Evolutionary conservation across 2,329 filamentous ascomycete genomes (phyloP), one percentile per base, ranked within the genome.

Genomic region (Neocucurbitaria cava): DNA sequence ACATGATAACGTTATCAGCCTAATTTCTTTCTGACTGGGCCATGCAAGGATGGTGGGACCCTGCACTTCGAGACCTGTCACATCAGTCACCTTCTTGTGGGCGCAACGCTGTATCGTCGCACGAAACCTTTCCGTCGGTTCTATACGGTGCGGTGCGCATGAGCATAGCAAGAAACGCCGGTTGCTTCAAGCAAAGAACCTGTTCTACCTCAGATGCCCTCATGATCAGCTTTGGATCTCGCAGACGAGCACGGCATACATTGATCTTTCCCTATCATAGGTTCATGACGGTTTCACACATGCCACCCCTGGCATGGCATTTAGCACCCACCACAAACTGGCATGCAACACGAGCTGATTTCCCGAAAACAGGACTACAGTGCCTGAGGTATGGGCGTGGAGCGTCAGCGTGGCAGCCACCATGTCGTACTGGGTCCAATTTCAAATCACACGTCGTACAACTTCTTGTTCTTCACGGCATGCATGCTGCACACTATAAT

Each of bases 1-100:
- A 53, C 18, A 21, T 17, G 21, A 15, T 24, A 33, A 11, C 24
- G 15, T 20, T 18, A 11, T 30, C n/a, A 24, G 41, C 17, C 39
- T 28, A 30, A n/a, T 43, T 20, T 43, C 46, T 18, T 26, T 18
- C 7, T 47, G n/a, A 21, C 45, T 46, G 47, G 41, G 45, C 47
- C 45, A 33, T 39, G 46, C 53, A 54, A 60, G 54, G 52, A 36
- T 30, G 36, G 45, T 54, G 52, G 50, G 45, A 49, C 57, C 49
- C 47, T 61, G 56, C 56, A 49, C 55, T 46, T 44, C 31, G 39
- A 43, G 26, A 35, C 45, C 42, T 59, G 53, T 61, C 47, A 59
- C 48, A 44, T 45, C 50, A 56, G 46, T 39, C 49, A 50, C 56
- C 58, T 45, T 52, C 49, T 51, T 35, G 30, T 38, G 20, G 35